Evolutionary conservation across 1,284 basidiomycete species (phyloP).

Genomic region (Omphalotus olearius): DNA sequence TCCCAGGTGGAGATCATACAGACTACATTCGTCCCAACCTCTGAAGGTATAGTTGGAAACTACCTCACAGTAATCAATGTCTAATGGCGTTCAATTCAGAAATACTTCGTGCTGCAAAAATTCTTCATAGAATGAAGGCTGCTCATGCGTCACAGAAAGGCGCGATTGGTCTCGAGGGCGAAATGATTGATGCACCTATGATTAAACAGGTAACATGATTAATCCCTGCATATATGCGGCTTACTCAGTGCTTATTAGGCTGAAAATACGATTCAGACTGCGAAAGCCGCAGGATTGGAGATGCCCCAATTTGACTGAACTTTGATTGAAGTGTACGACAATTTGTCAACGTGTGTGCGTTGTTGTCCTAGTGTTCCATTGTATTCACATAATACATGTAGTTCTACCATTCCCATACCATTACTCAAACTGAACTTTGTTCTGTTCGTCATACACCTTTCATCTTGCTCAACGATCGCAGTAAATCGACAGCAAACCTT

Average conservation of each 20-base stretch:
- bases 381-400: background rate
- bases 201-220: constrained; percentile 62
- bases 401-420: too few species aligned
- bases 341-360: background rate
- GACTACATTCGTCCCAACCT: constrained; percentile 72
- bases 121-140: constrained; percentile 63
- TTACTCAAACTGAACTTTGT: constrained; percentile 9
- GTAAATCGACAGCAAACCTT: constrained; percentile 37
- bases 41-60: constrained; percentile 44
- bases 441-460: background rate
- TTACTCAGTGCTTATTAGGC: constrained; percentile 40
- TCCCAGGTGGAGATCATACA: constrained; percentile 81
- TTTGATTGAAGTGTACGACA: too few species aligned
- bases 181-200: constrained; percentile 95
- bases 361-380: background rate
- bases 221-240: too few species aligned
- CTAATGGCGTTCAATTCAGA: constrained; percentile 41
- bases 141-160: constrained; percentile 41
- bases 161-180: constrained; percentile 55
- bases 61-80: background rate
- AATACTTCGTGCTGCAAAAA: constrained; percentile 73
- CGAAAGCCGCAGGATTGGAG: constrained; percentile 56
- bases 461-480: background rate
- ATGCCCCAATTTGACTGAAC: constrained; percentile 41
- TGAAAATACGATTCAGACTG: constrained; percentile 57